These are phyloP conservation scores for Acanthamoeba healyi DNA, from an alignment of 208 protist genomes.

Conservation along the genomic window DNA sequence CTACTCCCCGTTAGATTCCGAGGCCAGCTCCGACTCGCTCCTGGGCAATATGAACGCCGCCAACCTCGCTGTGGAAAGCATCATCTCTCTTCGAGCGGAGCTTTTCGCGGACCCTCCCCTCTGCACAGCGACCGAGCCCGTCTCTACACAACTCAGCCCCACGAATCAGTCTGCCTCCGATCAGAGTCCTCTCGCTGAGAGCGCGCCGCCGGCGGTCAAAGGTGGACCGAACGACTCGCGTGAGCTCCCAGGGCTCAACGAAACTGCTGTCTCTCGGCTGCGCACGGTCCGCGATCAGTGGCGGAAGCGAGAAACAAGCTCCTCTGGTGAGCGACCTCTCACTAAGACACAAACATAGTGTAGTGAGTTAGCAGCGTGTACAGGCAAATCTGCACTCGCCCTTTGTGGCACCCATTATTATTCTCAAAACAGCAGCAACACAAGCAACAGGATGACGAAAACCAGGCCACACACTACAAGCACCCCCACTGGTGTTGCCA, in stretches of 20 bases:
- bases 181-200: no score
- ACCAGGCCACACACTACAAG: no score
- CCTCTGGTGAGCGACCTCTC: neutral
- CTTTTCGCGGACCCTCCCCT: neutral
- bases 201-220: neutral
- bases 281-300: neutral
- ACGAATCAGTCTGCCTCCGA: no score
- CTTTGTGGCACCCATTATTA: no score
- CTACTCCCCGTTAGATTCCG: neutral
- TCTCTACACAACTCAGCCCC: no score
- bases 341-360: no score
- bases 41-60: conserved; percentile 26
- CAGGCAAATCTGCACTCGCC: no score
- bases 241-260: neutral
- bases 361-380: no score
- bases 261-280: conserved; percentile 30
- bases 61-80: neutral
- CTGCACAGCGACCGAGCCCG: no score
- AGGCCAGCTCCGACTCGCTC: neutral
- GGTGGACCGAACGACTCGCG: neutral
- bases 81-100: neutral
- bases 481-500: no score
- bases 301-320: neutral
- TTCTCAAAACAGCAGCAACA: no score
- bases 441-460: no score